These are phyloP conservation scores for Panaeolus papilionaceus DNA, from an alignment of 768 basidiomycete genomes.

Conservation along the genomic window DNA sequence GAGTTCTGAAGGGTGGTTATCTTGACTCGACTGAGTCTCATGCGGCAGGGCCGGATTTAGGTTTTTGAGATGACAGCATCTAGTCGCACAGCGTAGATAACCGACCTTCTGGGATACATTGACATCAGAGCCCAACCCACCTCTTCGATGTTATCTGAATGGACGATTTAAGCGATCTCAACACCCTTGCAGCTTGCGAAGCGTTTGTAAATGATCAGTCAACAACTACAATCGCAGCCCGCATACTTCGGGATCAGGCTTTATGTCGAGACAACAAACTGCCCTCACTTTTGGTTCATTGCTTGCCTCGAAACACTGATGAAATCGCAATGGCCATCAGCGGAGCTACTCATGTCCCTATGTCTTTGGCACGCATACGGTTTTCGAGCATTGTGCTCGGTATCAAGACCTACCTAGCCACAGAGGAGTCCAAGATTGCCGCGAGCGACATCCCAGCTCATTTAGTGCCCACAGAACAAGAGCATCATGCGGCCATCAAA, in stretches of 20 bases:
- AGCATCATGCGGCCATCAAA: slow-evolving; percentile 33
- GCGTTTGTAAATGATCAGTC: slow-evolving; percentile 28
- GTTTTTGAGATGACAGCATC: too few relatives aligned
- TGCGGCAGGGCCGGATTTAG: too few relatives aligned
- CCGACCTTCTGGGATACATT: too few relatives aligned
- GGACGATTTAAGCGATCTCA: not conserved
- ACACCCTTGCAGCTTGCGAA: slow-evolving; percentile 27
- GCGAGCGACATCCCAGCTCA: slow-evolving; percentile 27
- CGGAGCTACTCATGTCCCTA: slow-evolving; percentile 25
- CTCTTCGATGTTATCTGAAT: not conserved
- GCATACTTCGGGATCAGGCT: slow-evolving; percentile 29
- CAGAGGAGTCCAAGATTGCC: slow-evolving; percentile 23
- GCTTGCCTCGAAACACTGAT: slow-evolving; percentile 25
- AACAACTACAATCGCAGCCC: slow-evolving; percentile 26
- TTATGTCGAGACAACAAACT: slow-evolving; percentile 27
- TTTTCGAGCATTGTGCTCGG: slow-evolving; percentile 29
- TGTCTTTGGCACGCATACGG: slow-evolving; percentile 30
- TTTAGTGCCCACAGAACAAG: slow-evolving; percentile 32
- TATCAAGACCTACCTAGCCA: slow-evolving; percentile 31
- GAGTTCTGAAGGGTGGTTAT: too few relatives aligned
- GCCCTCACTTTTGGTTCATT: slow-evolving; percentile 30
- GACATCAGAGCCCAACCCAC: too few relatives aligned
- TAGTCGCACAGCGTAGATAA: too few relatives aligned
- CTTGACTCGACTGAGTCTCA: too few relatives aligned
- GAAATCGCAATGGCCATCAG: slow-evolving; percentile 28